Conservation (phyloP, 2,329 filamentous ascomycete species). For the Sphaerostilbella broomeana region DNA sequence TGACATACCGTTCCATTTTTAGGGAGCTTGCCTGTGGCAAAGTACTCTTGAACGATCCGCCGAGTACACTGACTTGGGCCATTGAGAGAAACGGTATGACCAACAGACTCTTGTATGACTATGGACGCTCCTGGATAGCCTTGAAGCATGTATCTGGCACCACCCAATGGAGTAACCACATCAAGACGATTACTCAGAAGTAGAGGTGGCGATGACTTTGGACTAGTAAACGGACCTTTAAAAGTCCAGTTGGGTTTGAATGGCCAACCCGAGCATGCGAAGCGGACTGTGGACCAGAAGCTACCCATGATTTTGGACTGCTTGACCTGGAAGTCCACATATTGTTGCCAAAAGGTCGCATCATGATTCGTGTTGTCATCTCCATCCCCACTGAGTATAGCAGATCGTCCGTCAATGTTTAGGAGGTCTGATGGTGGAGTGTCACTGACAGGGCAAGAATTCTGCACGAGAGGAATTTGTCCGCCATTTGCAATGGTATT, state of each 20-base stretch:
- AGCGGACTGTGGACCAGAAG: conserved; percentile 2
- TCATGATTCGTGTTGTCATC: background rate
- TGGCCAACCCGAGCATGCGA: background rate
- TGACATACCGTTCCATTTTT: no score
- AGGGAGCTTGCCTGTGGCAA: no score
- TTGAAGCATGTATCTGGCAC: background rate
- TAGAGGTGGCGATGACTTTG: background rate
- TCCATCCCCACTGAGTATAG: conserved; percentile 1
- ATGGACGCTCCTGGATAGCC: conserved; percentile 2
- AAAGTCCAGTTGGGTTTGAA: conserved; percentile 1
- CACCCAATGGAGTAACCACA: background rate
- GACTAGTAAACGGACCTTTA: conserved; percentile 3
- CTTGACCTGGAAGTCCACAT: background rate
- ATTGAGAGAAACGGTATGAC: background rate
- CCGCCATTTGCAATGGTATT: background rate
- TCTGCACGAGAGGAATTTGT: background rate
- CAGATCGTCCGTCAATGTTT: background rate
- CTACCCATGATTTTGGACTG: background rate
- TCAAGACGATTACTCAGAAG: conserved; percentile 1
- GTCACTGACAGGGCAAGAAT: background rate
- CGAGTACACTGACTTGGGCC: background rate
- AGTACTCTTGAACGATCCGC: background rate
- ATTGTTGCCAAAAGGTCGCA: background rate
- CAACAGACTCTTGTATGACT: conserved; percentile 3
- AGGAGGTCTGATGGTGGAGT: background rate